Conservation (phyloP, 1,284 basidiomycete species). For the Blastosporella zonata region DNA sequence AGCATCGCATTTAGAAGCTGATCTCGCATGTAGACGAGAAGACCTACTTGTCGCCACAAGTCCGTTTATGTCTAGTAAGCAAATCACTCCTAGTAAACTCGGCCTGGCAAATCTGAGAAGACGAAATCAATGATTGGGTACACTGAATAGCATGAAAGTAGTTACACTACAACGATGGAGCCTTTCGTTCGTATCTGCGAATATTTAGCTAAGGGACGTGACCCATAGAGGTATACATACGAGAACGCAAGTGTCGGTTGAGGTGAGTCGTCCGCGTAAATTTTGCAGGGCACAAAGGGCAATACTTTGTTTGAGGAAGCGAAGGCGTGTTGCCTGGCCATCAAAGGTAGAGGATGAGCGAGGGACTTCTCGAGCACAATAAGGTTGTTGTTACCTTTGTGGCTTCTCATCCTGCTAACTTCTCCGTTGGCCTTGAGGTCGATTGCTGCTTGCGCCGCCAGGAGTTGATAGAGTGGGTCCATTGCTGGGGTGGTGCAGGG, state of each 20-base stretch:
- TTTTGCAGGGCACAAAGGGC: slow-evolving; percentile 52
- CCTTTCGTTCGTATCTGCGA: slow-evolving; percentile 45
- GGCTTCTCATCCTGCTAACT: slow-evolving; percentile 39
- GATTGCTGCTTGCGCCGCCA: slow-evolving; percentile 18
- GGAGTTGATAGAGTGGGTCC: slow-evolving; percentile 19
- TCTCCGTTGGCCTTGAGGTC: slow-evolving; percentile 41
- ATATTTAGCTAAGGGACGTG: slow-evolving; percentile 1
- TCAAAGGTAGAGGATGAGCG: slow-evolving; percentile 3
- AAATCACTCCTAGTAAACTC: slow-evolving; percentile 60
- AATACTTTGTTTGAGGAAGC: slow-evolving; percentile 49
- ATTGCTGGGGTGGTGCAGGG: slow-evolving; percentile 15
- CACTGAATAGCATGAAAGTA: slow-evolving; percentile 4
- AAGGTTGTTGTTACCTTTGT: slow-evolving; percentile 34
- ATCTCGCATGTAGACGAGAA: not conserved
- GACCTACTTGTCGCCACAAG: slow-evolving; percentile 53
- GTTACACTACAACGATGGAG: slow-evolving; percentile 50
- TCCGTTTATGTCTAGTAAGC: slow-evolving; percentile 53
- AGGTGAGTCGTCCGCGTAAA: slow-evolving; percentile 58
- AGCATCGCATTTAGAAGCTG: slow-evolving; percentile 9
- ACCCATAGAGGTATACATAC: slow-evolving; percentile 21
- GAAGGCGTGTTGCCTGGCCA: slow-evolving; percentile 39
- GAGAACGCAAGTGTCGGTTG: slow-evolving; percentile 50
- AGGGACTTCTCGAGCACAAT: not conserved
- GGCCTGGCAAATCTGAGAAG: slow-evolving; percentile 44
- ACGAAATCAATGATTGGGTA: not conserved